Conservation (phyloP, 441 rosid species). For the Bocquillonia castaneifolia region DNA sequence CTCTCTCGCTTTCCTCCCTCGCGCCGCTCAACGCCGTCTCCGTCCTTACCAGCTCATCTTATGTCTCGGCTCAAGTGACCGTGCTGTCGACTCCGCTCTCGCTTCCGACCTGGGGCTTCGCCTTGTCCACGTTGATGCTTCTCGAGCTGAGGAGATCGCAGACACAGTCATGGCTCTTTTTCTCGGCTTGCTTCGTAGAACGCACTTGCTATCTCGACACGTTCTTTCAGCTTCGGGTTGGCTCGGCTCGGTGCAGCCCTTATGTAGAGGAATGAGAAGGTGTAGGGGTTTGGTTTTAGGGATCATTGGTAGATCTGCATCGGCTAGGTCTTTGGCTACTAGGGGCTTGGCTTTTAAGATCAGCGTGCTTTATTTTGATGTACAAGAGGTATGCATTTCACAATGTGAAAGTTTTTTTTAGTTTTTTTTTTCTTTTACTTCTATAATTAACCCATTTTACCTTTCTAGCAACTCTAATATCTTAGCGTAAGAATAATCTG, state of each 20-base stretch:
- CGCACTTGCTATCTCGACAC: constrained; percentile 83
- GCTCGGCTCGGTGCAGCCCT: constrained; percentile 92
- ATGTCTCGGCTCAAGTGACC: constrained; percentile 91
- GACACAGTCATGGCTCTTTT: constrained; percentile 97
- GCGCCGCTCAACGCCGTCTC: constrained; percentile 97
- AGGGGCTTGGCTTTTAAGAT: constrained; percentile 94
- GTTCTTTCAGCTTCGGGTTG: constrained; percentile 85
- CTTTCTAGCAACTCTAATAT: too few species aligned
- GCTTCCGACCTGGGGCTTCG: constrained; percentile 87
- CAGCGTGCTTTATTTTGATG: constrained; percentile 90
- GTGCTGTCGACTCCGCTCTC: constrained; percentile 77
- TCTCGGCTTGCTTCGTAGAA: constrained; percentile 85
- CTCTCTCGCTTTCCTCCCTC: constrained; percentile 94
- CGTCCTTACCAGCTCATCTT: constrained; percentile 89
- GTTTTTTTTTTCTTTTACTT: not conserved
- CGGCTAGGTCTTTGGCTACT: constrained; percentile 73
- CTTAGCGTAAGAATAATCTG: too few species aligned
- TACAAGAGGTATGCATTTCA: constrained; percentile 46
- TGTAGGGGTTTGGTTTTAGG: constrained; percentile 93
- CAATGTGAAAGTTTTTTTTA: not conserved
- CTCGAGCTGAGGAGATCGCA: constrained; percentile 94
- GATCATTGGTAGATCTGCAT: constrained; percentile 84
- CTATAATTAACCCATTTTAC: too few species aligned
- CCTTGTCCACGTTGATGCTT: constrained; percentile 80
- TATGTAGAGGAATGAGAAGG: constrained; percentile 88